phyloP scores from a whole-genome alignment of 2,329 filamentous ascomycete species.

The Penicillium sp. region DNA sequence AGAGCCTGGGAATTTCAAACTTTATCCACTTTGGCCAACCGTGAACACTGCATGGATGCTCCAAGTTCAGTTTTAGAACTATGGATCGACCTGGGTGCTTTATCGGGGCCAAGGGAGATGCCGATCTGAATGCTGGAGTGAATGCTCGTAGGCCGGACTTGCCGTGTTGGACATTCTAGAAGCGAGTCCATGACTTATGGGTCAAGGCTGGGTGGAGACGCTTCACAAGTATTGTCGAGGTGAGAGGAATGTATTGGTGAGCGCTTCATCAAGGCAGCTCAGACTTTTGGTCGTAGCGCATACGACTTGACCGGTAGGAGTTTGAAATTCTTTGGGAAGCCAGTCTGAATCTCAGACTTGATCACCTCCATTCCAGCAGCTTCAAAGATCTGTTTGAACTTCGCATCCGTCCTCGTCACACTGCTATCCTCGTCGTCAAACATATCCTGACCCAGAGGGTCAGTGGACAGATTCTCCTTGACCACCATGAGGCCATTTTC shows the following conservation, averaged over 20 bases:
- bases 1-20: not conserved
- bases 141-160: not conserved
- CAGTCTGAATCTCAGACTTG: slow-evolving; percentile 65
- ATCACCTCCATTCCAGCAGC: slow-evolving; percentile 64
- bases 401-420: slow-evolving; percentile 70
- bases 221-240: not conserved
- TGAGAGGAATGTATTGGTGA: not conserved
- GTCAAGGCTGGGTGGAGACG: not conserved
- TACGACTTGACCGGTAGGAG: slow-evolving; percentile 73
- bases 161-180: not conserved
- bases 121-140: too few relatives aligned
- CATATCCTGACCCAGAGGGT: slow-evolving; percentile 54
- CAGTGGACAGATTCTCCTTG: slow-evolving; percentile 71
- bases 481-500: slow-evolving; percentile 55
- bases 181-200: not conserved
- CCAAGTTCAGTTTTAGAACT: too few relatives aligned
- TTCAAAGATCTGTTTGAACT: slow-evolving; percentile 65
- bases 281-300: slow-evolving; percentile 56
- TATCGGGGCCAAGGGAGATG: too few relatives aligned
- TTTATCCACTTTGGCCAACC: not conserved
- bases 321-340: slow-evolving; percentile 57
- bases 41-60: too few relatives aligned
- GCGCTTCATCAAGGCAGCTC: not conserved
- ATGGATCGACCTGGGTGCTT: too few relatives aligned
- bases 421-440: slow-evolving; percentile 72